A percentile compares a stretch with the other conserved stretches of the same genome.
These are phyloP conservation scores for Amanita molliuscula DNA, from an alignment of 768 basidiomycete species.

Conservation along the genomic window DNA sequence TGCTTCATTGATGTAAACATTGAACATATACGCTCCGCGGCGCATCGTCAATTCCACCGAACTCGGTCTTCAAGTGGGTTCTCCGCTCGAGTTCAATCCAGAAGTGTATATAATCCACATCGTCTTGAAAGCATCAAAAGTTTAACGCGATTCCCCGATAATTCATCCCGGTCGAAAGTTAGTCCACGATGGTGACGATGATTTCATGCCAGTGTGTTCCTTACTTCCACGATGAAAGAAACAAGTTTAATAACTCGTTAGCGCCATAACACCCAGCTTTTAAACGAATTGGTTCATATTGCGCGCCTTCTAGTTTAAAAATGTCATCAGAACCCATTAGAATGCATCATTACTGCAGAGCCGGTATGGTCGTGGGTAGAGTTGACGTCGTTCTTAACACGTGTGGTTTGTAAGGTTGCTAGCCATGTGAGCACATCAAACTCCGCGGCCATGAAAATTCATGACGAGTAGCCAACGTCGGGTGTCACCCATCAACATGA, in stretches of 20 bases:
- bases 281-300: not conserved
- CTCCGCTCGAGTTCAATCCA: not conserved
- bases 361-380: constrained; percentile 3
- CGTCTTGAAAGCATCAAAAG: not conserved
- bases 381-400: constrained; percentile 1
- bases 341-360: not conserved
- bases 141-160: not conserved
- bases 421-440: not conserved
- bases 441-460: constrained; percentile 1
- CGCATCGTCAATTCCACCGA: not conserved
- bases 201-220: not conserved
- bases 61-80: constrained; percentile 3
- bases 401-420: not conserved
- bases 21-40: not conserved
- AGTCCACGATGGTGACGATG: not conserved
- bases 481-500: not conserved
- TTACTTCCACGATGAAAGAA: not conserved
- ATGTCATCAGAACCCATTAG: not conserved
- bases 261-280: not conserved
- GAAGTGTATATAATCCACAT: not conserved
- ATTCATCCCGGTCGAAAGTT: not conserved
- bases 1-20: too few species aligned
- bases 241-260: not conserved
- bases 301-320: not conserved
- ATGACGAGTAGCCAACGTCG: not conserved